A percentile compares a stretch with the other conserved stretches of the same genome.
phyloP scores from a whole-genome alignment of 352 stramenopile genomes.

The Aphanomyces astaci region DNA sequence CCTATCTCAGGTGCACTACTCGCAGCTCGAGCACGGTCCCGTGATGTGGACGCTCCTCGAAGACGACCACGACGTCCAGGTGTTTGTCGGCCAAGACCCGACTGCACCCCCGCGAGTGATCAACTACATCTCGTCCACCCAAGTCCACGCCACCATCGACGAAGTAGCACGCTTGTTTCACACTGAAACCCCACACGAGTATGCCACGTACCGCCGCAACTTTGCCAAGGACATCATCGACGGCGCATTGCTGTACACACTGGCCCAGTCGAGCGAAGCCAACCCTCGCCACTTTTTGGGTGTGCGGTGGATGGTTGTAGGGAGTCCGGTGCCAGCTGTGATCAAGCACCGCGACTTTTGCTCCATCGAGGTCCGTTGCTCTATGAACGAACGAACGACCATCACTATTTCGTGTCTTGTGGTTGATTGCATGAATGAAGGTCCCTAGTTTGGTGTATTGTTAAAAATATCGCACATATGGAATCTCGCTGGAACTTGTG shows the following conservation, averaged over 20 bases:
- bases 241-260: conserved; percentile 58
- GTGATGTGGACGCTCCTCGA: background rate
- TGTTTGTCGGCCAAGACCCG: background rate
- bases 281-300: conserved; percentile 68
- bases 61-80: background rate
- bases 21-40: background rate
- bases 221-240: conserved; percentile 72
- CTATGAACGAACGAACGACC: too few species aligned
- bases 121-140: conserved; percentile 23
- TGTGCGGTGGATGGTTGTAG: conserved; percentile 71
- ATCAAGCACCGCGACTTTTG: conserved; percentile 75
- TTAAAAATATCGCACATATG: too few species aligned
- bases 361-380: conserved; percentile 39
- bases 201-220: conserved; percentile 52
- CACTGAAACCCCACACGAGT: conserved; percentile 49
- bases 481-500: too few species aligned
- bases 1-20: conserved; percentile 6
- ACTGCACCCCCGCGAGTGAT: background rate
- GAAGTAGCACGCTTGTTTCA: conserved; percentile 81
- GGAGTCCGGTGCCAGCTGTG: conserved; percentile 49
- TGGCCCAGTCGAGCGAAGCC: conserved; percentile 60
- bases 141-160: conserved; percentile 73
- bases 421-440: background rate
- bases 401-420: too few species aligned
- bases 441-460: too few species aligned